Conservation (phyloP, 352 stramenopile species). For the Plasmopara muralis region DNA sequence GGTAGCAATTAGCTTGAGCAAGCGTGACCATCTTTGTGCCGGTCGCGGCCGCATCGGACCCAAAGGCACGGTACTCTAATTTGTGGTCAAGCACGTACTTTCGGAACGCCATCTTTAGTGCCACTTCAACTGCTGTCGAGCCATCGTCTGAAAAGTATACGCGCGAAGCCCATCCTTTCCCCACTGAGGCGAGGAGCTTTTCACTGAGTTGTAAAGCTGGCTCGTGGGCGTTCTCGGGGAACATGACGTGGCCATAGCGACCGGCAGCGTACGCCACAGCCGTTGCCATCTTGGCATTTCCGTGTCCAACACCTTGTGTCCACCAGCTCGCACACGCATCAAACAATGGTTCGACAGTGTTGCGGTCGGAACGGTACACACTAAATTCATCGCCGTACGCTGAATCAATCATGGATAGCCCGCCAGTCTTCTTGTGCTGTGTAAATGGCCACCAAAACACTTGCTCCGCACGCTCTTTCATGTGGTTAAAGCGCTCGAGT, state of each 20-base stretch:
- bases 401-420: slow-evolving; percentile 85
- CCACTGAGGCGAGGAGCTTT: slow-evolving; percentile 68
- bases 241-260: slow-evolving; percentile 90
- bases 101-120: slow-evolving; percentile 89
- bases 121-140: slow-evolving; percentile 87
- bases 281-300: slow-evolving; percentile 83
- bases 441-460: slow-evolving; percentile 93
- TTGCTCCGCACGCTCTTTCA: slow-evolving; percentile 52
- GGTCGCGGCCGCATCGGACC: slow-evolving; percentile 14
- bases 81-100: slow-evolving; percentile 71
- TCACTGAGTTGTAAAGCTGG: slow-evolving; percentile 76
- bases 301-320: slow-evolving; percentile 89
- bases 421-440: slow-evolving; percentile 82
- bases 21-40: slow-evolving; percentile 64
- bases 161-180: slow-evolving; percentile 75
- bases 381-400: slow-evolving; percentile 86
- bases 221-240: slow-evolving; percentile 86
- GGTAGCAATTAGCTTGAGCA: slow-evolving; percentile 87
- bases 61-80: slow-evolving; percentile 51
- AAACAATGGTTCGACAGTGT: slow-evolving; percentile 63
- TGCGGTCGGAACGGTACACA: slow-evolving; percentile 40
- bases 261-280: slow-evolving; percentile 84
- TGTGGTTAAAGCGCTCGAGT: slow-evolving; percentile 44
- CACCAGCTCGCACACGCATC: slow-evolving; percentile 91
- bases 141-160: slow-evolving; percentile 91